Conservation (phyloP, 2,329 filamentous ascomycete genomes). For the Fusarium aywerte region DNA sequence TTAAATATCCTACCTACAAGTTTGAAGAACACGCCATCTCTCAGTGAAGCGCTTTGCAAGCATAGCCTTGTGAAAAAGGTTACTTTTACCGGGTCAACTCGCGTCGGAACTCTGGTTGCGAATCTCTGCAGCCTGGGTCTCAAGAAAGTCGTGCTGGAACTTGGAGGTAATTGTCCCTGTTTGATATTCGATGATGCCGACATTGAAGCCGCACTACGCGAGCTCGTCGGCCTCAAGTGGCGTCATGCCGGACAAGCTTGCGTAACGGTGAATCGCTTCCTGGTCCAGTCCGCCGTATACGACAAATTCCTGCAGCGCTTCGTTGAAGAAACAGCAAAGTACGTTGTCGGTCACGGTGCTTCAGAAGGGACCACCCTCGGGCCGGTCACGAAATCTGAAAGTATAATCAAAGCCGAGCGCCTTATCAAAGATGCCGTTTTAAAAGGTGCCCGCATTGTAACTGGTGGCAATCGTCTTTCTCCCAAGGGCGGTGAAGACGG, state of each 20-base stretch:
- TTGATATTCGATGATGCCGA: conserved; percentile 77
- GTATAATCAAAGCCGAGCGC: conserved; percentile 10
- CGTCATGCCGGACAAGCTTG: conserved; percentile 77
- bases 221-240: conserved; percentile 62
- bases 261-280: conserved; percentile 69
- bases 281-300: conserved; percentile 69
- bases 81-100: conserved; percentile 80
- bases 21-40: conserved; percentile 54
- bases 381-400: conserved; percentile 23
- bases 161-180: conserved; percentile 75
- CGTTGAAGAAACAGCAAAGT: conserved; percentile 13
- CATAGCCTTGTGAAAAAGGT: conserved; percentile 68
- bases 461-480: conserved; percentile 12
- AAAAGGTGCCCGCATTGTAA: conserved; percentile 8
- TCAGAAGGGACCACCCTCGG: conserved; percentile 23
- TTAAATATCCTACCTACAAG: conserved; percentile 63
- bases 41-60: conserved; percentile 59
- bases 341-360: conserved; percentile 20
- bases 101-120: conserved; percentile 74
- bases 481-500: neutral
- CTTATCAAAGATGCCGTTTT: conserved; percentile 27
- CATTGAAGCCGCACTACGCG: conserved; percentile 8
- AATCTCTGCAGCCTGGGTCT: conserved; percentile 68
- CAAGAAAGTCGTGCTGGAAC: conserved; percentile 75
- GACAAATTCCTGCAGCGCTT: conserved; percentile 49